Conservation (phyloP, 805 yeast species). For the Saccharomycopsis sp. region DNA sequence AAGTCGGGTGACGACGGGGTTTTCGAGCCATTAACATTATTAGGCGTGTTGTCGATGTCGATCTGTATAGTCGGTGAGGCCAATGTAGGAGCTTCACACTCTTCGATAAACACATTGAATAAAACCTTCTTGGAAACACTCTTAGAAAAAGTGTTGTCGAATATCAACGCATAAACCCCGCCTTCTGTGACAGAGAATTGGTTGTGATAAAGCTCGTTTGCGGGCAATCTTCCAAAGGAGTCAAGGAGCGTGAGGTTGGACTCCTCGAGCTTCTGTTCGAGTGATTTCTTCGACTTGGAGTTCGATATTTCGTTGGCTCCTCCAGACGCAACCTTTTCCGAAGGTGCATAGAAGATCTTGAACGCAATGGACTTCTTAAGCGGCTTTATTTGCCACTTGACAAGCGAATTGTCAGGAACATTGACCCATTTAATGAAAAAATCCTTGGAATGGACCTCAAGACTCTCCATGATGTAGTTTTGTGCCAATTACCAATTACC, state of each 20-base stretch:
- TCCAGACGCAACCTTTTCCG: not conserved
- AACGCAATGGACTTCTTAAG: constrained; percentile 51
- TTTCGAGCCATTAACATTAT: not conserved
- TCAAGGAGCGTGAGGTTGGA: constrained; percentile 9
- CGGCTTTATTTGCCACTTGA: constrained; percentile 81
- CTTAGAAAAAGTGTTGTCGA: constrained; percentile 88
- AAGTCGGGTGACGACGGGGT: not conserved
- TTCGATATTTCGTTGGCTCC: not conserved
- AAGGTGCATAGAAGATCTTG: constrained; percentile 17
- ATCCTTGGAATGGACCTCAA: constrained; percentile 85
- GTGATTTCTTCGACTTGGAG: constrained; percentile 1
- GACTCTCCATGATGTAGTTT: constrained; percentile 55
- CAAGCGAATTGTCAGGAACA: constrained; percentile 56
- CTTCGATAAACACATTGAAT: constrained; percentile 44
- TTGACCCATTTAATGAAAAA: constrained; percentile 89
- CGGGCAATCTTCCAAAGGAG: constrained; percentile 17
- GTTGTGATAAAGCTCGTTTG: constrained; percentile 22
- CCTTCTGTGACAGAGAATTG: constrained; percentile 35
- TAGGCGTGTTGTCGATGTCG: not conserved
- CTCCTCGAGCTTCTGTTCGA: constrained; percentile 14
- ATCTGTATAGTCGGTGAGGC: not conserved
- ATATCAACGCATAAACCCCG: constrained; percentile 79
- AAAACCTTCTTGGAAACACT: constrained; percentile 74
- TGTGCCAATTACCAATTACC: not conserved
- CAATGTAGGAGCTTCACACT: not conserved